Base-by-base conservation (phyloP, 2,329 filamentous ascomycete genomes). In the Clarireedia hainanense region DNA sequence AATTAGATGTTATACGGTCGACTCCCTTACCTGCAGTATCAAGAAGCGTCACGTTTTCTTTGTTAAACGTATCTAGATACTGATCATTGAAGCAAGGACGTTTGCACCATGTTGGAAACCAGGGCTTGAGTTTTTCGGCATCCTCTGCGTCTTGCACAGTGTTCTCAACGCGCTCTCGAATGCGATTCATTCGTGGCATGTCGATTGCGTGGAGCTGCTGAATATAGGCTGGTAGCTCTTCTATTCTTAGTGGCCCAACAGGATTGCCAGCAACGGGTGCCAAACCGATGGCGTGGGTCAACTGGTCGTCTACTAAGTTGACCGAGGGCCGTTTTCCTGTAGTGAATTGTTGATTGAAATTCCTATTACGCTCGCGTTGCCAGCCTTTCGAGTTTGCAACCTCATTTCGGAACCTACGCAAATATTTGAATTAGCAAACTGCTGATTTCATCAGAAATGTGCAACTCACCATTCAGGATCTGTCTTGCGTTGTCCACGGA, bases 81-180 rank as follows among this genome's bases (percentile, higher is more conserved):
- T 76, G 73, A 62, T 85, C 80, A 67, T 80, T 80, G 68, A 84
- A 85, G 42, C 73, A 76, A 0, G 83, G 81, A 0, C 83, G 76
- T 66, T 86, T 86, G 71, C 83, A 86, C 75, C 78, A 84, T 0
- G 69, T 68, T 0, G 78, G 75, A 63, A 85, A 86, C 78, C 79
- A 84, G 0, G 80, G 72, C 63, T 81, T 80, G 6, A 85, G 72
- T 2, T 68, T 73, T 27, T 74, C 72, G 0, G 82, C 81, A 0
- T 75, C 80, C 1, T 66, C 67, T 10, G 68, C 67, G 60, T 85
- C 75, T 39, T 75, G 67, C n/a, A 86, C 80, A n/a, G 77, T 67
- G 0, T 70, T 75, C 5, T 50, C 14, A 6, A 50, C 48, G 9
- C 30, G 48, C 15, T 37, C 48, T 24, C 48, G 48, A 24, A 50